Evolutionary conservation across 805 yeast species (phyloP).

Genomic region (Yarrowia sp.): DNA sequence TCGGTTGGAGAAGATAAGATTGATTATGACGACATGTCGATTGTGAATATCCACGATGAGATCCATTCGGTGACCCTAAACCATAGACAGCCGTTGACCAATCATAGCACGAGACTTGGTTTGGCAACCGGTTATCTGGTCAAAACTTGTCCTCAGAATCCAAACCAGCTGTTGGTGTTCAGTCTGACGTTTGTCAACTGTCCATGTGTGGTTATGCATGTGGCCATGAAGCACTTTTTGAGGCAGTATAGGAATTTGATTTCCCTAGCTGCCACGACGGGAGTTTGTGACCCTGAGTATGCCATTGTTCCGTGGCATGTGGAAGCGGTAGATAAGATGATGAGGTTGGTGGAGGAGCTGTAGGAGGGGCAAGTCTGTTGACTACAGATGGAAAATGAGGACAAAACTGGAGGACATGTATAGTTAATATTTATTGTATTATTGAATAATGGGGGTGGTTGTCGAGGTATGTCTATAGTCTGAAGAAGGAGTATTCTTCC

Average conservation of each 20-base stretch:
- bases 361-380: background rate
- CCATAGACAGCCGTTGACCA: slow-evolving; percentile 40
- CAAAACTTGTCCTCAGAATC: slow-evolving; percentile 40
- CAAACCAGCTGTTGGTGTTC: slow-evolving; percentile 35
- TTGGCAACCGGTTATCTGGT: slow-evolving; percentile 44
- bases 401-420: background rate
- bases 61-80: slow-evolving; percentile 46
- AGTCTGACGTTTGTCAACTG: slow-evolving; percentile 42
- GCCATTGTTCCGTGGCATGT: slow-evolving; percentile 54
- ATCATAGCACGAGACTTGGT: slow-evolving; percentile 33
- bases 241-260: slow-evolving; percentile 52
- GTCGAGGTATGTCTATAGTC: too few relatives aligned
- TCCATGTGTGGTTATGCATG: slow-evolving; percentile 45
- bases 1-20: slow-evolving; percentile 33
- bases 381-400: too few relatives aligned
- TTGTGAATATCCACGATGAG: slow-evolving; percentile 48
- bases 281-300: slow-evolving; percentile 47
- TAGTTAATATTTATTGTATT: too few relatives aligned
- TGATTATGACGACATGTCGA: slow-evolving; percentile 43
- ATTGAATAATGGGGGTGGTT: too few relatives aligned
- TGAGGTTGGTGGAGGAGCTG: slow-evolving; percentile 38
- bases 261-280: slow-evolving; percentile 49
- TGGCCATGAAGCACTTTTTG: slow-evolving; percentile 48
- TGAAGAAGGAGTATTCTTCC: too few relatives aligned
- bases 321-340: slow-evolving; percentile 49